Percentiles rank a stretch among this genome's conserved stretches.
These are phyloP conservation scores for Penicillium paneum DNA, from an alignment of 2,329 filamentous ascomycete species.

Conservation along the genomic window DNA sequence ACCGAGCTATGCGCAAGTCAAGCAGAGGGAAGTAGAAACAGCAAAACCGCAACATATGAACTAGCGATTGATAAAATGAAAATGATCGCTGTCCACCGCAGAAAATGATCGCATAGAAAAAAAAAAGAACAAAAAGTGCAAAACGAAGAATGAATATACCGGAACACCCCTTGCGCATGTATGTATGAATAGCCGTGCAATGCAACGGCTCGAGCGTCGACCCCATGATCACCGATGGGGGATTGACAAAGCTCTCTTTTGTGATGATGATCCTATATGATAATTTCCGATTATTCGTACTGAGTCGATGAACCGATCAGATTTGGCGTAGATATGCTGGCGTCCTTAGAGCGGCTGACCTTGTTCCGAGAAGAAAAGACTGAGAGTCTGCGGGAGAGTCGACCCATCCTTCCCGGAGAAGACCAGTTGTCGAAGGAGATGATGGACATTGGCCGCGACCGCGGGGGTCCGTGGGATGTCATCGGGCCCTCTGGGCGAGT, in stretches of 20 bases:
- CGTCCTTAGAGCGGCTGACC: slow-evolving; percentile 6
- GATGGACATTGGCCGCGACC: slow-evolving; percentile 27
- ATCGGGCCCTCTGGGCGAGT: slow-evolving; percentile 14
- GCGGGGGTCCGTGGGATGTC: slow-evolving; percentile 15
- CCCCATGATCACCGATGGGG: not conserved
- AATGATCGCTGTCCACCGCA: not conserved
- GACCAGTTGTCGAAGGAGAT: slow-evolving; percentile 24
- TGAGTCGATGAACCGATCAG: slow-evolving; percentile 34
- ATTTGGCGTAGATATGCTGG: slow-evolving; percentile 35
- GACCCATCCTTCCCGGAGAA: slow-evolving; percentile 23
- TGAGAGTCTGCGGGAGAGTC: slow-evolving; percentile 25
- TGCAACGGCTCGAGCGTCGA: not conserved
- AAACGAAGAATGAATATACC: not conserved
- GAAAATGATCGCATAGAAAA: not conserved
- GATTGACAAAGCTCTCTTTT: not conserved
- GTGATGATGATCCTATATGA: not conserved
- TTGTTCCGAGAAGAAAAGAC: slow-evolving; percentile 24
- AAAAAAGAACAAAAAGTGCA: not conserved
- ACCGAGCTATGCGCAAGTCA: slow-evolving; percentile 20
- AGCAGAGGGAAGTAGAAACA: not conserved
- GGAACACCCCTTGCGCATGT: not conserved
- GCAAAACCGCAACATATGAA: not conserved
- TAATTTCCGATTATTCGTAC: slow-evolving; percentile 8
- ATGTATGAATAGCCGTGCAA: not conserved
- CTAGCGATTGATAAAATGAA: not conserved